A percentile compares a stretch with the other conserved stretches of the same genome.
Conservation (phyloP, 768 basidiomycete genomes). For the Ramaria rubella region DNA sequence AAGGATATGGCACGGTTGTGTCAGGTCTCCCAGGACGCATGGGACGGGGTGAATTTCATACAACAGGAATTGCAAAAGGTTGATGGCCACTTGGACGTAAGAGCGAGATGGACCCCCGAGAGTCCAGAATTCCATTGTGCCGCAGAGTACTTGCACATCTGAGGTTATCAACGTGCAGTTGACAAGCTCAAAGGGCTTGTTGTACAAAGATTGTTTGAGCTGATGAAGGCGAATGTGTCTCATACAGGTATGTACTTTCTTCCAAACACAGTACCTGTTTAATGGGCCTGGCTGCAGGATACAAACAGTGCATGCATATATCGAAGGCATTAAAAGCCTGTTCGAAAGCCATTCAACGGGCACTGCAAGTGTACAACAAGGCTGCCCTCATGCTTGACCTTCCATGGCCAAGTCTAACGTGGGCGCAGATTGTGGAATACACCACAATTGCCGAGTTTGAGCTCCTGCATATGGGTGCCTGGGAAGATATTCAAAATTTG, state of each 20-base stretch:
- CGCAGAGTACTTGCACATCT: neutral
- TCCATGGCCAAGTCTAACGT: slow-evolving; percentile 14
- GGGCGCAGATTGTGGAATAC: slow-evolving; percentile 16
- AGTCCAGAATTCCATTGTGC: slow-evolving; percentile 11
- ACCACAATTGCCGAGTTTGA: slow-evolving; percentile 16
- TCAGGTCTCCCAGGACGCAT: neutral
- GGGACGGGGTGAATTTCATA: neutral
- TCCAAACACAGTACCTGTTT: neutral
- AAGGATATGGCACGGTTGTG: neutral
- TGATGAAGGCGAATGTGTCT: slow-evolving; percentile 21
- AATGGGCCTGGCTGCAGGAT: slow-evolving; percentile 19
- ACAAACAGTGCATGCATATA: slow-evolving; percentile 28
- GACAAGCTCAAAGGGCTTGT: slow-evolving; percentile 25
- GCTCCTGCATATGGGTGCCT: slow-evolving; percentile 18
- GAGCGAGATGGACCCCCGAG: slow-evolving; percentile 13
- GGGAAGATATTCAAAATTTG: slow-evolving; percentile 22
- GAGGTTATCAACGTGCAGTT: slow-evolving; percentile 19
- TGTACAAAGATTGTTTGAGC: slow-evolving; percentile 26
- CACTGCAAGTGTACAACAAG: slow-evolving; percentile 27
- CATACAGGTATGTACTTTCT: slow-evolving; percentile 19
- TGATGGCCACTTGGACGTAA: slow-evolving; percentile 14
- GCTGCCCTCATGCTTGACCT: slow-evolving; percentile 17
- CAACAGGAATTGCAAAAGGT: neutral
- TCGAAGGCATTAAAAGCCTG: slow-evolving; percentile 27
- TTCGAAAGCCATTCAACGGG: slow-evolving; percentile 26